Conservation (phyloP, 192 early-diverging fungal species). For the Umbelopsis ramanniana region DNA sequence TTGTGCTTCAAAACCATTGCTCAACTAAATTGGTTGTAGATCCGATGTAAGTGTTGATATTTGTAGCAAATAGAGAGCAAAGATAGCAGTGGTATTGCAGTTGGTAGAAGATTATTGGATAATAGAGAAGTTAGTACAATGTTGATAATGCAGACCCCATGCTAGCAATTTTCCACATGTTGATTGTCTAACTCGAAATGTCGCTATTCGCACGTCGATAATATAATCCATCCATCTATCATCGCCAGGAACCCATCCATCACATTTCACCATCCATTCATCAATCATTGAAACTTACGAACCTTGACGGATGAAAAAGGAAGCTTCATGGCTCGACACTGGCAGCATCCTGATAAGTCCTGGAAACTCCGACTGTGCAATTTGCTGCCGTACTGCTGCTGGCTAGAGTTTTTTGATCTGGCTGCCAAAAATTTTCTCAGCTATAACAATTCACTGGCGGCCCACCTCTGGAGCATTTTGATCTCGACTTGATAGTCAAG, state of each 20-base stretch:
- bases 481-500: too few relatives aligned
- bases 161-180: background rate
- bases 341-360: background rate
- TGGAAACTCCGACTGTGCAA: conserved; percentile 2
- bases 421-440: too few relatives aligned
- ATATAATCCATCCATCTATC: conserved; percentile 12
- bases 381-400: background rate
- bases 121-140: conserved; percentile 1
- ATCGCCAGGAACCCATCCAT: background rate
- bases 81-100: background rate
- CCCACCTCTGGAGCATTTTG: too few relatives aligned
- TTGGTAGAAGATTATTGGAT: background rate
- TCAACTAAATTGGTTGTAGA: conserved; percentile 11
- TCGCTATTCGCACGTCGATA: background rate
- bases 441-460: too few relatives aligned
- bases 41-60: background rate
- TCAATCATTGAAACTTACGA: background rate
- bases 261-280: background rate
- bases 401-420: background rate
- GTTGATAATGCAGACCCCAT: background rate
- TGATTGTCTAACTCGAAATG: conserved; percentile 9
- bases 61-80: background rate
- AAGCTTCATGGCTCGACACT: conserved; percentile 14
- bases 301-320: conserved; percentile 24
- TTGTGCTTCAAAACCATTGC: conserved; percentile 82